Evolutionary conservation across 331 rosid genomes (phyloP).

Genomic region (Acacia pycnantha): DNA sequence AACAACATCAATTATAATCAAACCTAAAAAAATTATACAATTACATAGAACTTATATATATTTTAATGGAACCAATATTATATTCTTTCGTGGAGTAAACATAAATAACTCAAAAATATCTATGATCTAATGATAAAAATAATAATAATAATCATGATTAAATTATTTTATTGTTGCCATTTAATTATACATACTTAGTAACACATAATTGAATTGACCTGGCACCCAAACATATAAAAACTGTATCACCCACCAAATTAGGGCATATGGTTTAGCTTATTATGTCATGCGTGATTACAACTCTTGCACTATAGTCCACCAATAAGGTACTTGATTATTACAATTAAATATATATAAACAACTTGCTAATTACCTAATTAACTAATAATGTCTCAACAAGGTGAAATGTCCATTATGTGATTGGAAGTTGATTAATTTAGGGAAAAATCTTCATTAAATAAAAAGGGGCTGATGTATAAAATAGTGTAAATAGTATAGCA

Average conservation of each 20-base stretch:
- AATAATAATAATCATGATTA: not conserved
- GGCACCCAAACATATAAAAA: not conserved
- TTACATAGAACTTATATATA: not conserved
- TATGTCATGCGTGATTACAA: not conserved
- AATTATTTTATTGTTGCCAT: not conserved
- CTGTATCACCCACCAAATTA: not conserved
- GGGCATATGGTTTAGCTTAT: not conserved
- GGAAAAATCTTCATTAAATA: slow-evolving; percentile 29
- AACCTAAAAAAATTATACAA: not conserved
- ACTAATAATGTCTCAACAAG: slow-evolving; percentile 5
- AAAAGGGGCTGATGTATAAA: not conserved
- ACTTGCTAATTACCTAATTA: not conserved
- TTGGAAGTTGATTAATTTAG: slow-evolving; percentile 18
- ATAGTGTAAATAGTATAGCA: not conserved
- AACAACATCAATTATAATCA: too few relatives aligned
- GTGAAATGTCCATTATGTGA: slow-evolving; percentile 21
- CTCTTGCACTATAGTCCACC: not conserved
- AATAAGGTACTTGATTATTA: not conserved
- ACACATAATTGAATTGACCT: not conserved
- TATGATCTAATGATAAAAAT: not conserved
- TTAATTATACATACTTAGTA: not conserved
- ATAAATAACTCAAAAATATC: not conserved
- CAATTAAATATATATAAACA: not conserved
- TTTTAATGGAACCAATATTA: not conserved
- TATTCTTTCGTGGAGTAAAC: not conserved